Evolutionary conservation across 2,329 filamentous ascomycete species (phyloP).

Genomic region (Dothiorella sarmentorum): DNA sequence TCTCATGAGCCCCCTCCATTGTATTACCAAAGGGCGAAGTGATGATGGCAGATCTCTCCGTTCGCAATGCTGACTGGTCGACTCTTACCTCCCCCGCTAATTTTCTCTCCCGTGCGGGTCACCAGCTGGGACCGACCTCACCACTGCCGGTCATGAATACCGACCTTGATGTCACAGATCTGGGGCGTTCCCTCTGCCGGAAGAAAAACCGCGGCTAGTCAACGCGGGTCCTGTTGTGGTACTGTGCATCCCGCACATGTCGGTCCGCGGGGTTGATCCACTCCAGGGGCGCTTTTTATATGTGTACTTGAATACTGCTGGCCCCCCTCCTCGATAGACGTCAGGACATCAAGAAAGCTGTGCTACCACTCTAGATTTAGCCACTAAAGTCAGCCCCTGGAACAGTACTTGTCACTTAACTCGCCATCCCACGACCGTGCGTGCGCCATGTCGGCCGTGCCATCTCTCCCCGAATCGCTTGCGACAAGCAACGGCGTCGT

Average conservation of each 20-base stretch:
- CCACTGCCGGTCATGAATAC: background rate
- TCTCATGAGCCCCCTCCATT: too few relatives aligned
- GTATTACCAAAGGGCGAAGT: too few relatives aligned
- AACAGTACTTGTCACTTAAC: too few relatives aligned
- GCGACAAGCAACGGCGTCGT: constrained; percentile 8
- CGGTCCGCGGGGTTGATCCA: background rate
- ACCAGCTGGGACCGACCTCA: too few relatives aligned
- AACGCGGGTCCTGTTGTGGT: background rate
- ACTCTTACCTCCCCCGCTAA: too few relatives aligned
- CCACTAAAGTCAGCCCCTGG: too few relatives aligned
- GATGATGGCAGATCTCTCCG: background rate
- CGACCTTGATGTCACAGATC: background rate
- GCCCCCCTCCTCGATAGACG: too few relatives aligned
- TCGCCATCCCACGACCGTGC: background rate
- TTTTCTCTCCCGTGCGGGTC: too few relatives aligned
- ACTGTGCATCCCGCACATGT: too few relatives aligned
- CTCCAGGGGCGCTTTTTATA: background rate
- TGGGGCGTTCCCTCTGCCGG: background rate
- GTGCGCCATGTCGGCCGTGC: constrained; percentile 30
- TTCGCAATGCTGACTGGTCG: background rate
- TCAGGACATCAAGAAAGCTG: too few relatives aligned
- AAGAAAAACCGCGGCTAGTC: background rate
- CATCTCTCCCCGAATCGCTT: constrained; percentile 26
- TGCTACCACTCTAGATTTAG: too few relatives aligned
- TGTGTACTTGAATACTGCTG: too few relatives aligned